Conservation (phyloP, 139 green algal genomes). For the Chara braunii region DNA sequence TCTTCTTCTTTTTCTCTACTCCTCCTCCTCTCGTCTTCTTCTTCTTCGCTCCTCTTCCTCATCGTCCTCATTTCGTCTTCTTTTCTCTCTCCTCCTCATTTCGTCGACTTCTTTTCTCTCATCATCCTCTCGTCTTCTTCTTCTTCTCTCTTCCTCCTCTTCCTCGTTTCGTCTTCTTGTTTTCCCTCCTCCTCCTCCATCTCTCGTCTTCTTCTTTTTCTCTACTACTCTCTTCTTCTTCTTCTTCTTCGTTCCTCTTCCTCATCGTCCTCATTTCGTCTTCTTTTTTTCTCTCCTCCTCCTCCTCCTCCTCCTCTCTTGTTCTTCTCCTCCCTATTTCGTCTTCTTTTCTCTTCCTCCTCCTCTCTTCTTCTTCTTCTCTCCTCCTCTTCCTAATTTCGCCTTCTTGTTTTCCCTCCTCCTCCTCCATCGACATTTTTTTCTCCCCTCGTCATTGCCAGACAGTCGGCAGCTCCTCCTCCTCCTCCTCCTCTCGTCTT, state of each 20-base stretch:
- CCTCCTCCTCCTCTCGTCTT: not conserved
- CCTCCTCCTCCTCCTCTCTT: not conserved
- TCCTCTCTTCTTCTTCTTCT: not conserved
- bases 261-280: not conserved
- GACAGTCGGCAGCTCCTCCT: no score
- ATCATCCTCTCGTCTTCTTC: not conserved
- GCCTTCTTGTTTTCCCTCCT: not conserved
- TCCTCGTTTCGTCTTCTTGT: not conserved
- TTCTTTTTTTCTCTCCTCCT: not conserved
- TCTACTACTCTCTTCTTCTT: not conserved
- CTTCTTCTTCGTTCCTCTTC: not conserved
- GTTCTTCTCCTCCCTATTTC: not conserved
- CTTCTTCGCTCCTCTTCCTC: not conserved
- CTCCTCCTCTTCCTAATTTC: not conserved
- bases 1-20: not conserved
- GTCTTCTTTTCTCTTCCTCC: not conserved
- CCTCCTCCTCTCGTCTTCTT: not conserved
- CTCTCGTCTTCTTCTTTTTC: not conserved
- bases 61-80: no score
- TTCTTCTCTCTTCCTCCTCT: not conserved
- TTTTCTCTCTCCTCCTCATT: not conserved
- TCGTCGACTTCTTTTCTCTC: not conserved
- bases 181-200: not conserved
- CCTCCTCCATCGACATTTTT: conserved; percentile 7
- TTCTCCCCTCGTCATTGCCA: not conserved